Evolutionary conservation across 768 basidiomycete species (phyloP).

Genomic region (Panus rudis): DNA sequence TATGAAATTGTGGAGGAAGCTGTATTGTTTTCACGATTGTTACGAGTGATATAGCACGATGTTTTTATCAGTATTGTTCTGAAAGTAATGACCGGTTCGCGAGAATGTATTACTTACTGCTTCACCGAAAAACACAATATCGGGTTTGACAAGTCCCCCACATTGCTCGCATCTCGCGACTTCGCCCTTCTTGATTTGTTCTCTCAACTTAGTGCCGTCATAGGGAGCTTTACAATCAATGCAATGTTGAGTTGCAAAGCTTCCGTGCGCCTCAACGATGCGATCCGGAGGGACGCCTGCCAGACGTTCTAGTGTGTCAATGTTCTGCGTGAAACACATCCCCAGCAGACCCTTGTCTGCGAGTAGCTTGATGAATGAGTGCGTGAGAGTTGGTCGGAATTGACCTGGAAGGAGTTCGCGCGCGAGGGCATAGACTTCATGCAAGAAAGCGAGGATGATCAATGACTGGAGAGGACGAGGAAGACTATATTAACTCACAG

Average conservation of each 20-base stretch:
- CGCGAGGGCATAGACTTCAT: constrained; percentile 78
- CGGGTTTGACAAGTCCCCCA: constrained; percentile 79
- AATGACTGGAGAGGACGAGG: not conserved
- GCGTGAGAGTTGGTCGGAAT: constrained; percentile 81
- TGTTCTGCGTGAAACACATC: constrained; percentile 85
- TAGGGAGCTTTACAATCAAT: constrained; percentile 60
- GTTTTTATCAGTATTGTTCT: too few relatives aligned
- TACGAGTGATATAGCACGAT: too few relatives aligned
- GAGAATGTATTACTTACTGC: constrained; percentile 28
- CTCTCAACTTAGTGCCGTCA: constrained; percentile 62
- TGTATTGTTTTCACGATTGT: too few relatives aligned
- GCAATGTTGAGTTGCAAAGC: constrained; percentile 84
- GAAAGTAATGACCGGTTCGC: constrained; percentile 84
- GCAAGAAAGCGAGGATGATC: not conserved
- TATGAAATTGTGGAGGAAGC: constrained; percentile 70
- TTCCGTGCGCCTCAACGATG: constrained; percentile 94
- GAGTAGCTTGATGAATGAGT: constrained; percentile 84
- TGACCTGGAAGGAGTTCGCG: constrained; percentile 89
- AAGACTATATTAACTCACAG: constrained; percentile 49
- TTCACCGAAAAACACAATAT: constrained; percentile 93
- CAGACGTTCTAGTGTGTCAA: constrained; percentile 84
- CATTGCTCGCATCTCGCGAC: constrained; percentile 67
- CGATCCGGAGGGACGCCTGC: constrained; percentile 69
- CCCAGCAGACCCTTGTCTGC: constrained; percentile 61
- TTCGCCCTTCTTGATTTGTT: constrained; percentile 49